Conservation (phyloP, 176 grass and related monocot genomes). For the Rhynchospora tenuis region DNA sequence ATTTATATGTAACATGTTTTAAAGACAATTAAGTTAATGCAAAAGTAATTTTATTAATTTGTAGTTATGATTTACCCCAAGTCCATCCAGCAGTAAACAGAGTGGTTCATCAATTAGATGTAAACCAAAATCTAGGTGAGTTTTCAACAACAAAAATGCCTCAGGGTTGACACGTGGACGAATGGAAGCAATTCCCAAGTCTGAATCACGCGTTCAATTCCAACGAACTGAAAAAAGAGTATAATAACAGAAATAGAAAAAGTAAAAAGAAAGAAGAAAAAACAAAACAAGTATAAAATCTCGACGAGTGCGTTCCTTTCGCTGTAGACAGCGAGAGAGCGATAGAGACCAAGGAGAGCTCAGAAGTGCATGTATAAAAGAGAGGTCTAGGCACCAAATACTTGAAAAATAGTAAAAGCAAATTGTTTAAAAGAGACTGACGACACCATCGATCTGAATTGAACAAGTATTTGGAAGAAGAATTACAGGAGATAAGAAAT, state of each 20-base stretch:
- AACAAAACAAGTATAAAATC: slow-evolving; percentile 14
- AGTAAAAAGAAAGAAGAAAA: neutral
- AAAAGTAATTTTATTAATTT: neutral
- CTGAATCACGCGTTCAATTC: slow-evolving; percentile 18
- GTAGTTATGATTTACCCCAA: neutral
- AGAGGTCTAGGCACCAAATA: neutral
- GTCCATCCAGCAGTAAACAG: neutral
- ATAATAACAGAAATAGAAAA: neutral
- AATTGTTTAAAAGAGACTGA: neutral
- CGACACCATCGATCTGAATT: neutral
- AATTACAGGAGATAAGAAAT: neutral
- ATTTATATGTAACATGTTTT: no score
- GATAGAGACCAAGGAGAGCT: neutral
- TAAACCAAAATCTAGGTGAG: neutral
- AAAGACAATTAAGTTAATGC: neutral
- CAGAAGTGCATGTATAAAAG: neutral
- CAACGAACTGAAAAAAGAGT: slow-evolving; percentile 6
- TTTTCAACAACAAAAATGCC: neutral
- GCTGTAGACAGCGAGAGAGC: neutral
- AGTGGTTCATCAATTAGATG: neutral
- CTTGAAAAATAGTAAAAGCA: neutral
- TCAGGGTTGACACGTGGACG: slow-evolving; percentile 6
- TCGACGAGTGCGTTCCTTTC: neutral
- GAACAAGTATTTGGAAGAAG: neutral
- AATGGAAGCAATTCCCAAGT: neutral